Evolutionary conservation across 192 early-diverging fungal genomes (phyloP).

Genomic region (Coemansia sp.): DNA sequence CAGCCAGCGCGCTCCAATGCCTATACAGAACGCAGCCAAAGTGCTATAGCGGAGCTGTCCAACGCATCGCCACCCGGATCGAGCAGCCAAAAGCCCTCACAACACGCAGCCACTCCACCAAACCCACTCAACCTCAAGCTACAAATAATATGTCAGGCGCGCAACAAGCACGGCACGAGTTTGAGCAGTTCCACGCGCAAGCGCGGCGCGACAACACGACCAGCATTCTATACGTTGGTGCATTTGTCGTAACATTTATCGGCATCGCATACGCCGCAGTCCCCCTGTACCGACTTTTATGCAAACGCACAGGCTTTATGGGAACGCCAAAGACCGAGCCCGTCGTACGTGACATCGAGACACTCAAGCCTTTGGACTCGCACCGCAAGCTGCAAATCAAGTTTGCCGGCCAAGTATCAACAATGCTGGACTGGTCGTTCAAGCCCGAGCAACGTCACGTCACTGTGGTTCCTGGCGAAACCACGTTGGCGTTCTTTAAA

Average conservation of each 20-base stretch:
- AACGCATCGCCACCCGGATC: neutral
- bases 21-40: neutral
- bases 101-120: neutral
- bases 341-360: conserved; percentile 58
- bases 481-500: conserved; percentile 93
- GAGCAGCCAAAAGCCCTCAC: neutral
- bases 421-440: conserved; percentile 85
- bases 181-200: conserved; percentile 27
- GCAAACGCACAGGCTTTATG: conserved; percentile 87
- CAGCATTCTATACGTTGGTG: conserved; percentile 70
- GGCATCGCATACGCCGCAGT: conserved; percentile 92
- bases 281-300: conserved; percentile 92
- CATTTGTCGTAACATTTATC: conserved; percentile 79
- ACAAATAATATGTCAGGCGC: too few relatives aligned
- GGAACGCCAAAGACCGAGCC: conserved; percentile 83
- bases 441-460: conserved; percentile 84
- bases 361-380: conserved; percentile 62
- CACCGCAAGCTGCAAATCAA: conserved; percentile 65
- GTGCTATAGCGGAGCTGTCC: neutral
- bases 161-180: conserved; percentile 4
- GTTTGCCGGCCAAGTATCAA: conserved; percentile 74
- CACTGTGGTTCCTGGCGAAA: conserved; percentile 91
- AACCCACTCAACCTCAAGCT: too few relatives aligned
- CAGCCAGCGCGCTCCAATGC: neutral
- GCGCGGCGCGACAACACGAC: conserved; percentile 41